Percentiles rank a stretch among this genome's conserved stretches.
phyloP scores from a whole-genome alignment of 345 rosid genomes.

The Heritiera fomes region DNA sequence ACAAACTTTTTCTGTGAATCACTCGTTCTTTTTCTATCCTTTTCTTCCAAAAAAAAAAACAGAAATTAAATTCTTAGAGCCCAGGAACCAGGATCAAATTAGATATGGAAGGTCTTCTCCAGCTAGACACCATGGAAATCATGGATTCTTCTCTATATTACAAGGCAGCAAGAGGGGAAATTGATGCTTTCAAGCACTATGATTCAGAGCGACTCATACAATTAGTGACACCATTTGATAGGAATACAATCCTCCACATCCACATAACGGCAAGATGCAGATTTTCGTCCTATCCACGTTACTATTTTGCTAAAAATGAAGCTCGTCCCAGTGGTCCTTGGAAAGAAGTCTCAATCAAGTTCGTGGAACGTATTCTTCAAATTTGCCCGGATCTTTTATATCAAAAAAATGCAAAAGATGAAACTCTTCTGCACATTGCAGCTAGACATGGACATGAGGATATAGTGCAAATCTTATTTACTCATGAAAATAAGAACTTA shows the following conservation, averaged over 20 bases:
- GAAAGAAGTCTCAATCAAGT: not conserved
- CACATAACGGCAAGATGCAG: not conserved
- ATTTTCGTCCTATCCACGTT: not conserved
- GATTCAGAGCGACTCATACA: not conserved
- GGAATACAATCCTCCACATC: not conserved
- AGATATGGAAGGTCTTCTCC: too few relatives aligned
- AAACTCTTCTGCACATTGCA: not conserved
- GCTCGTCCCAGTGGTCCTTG: too few relatives aligned
- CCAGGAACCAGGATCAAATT: too few relatives aligned
- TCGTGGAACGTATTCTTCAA: not conserved
- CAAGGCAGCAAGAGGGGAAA: not conserved
- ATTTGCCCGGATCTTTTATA: not conserved
- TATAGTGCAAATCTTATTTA: not conserved
- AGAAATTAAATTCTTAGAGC: too few relatives aligned
- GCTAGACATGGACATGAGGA: slow-evolving; percentile 7
- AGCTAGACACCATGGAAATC: not conserved
- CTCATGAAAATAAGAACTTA: not conserved
- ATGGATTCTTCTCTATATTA: not conserved
- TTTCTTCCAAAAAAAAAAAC: too few relatives aligned
- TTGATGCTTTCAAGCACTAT: not conserved
- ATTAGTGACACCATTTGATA: not conserved
- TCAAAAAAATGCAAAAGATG: not conserved
- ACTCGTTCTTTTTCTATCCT: too few relatives aligned
- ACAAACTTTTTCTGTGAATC: too few relatives aligned
- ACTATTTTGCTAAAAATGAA: not conserved